Evolutionary conservation across 1,284 basidiomycete species (phyloP).

Genomic region (Ceratobasidium sp.): DNA sequence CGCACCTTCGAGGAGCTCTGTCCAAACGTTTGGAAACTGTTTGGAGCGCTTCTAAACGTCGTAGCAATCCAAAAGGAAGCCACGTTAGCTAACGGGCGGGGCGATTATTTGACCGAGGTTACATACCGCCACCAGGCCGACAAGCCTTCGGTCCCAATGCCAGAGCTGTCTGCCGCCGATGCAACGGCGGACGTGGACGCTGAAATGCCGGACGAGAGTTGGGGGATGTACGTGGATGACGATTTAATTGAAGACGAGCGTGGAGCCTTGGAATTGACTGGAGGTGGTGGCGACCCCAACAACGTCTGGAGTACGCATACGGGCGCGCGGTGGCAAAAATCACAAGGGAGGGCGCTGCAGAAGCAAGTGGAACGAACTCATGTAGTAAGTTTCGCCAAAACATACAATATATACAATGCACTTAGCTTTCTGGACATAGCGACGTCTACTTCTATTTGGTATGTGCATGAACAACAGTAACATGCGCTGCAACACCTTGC

Average conservation of each 20-base stretch:
- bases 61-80: background rate
- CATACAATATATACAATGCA: too few species aligned
- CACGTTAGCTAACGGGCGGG: background rate
- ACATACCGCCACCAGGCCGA: background rate
- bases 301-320: too few species aligned
- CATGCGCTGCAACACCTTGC: conserved; percentile 12
- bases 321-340: too few species aligned
- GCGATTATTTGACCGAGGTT: background rate
- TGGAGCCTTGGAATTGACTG: too few species aligned
- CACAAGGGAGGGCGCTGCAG: too few species aligned
- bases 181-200: too few species aligned
- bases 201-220: conserved; percentile 3
- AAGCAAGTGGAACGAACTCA: too few species aligned
- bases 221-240: background rate
- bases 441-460: background rate
- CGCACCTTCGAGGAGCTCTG: background rate
- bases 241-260: conserved; percentile 3
- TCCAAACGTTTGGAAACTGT: background rate
- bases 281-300: too few species aligned
- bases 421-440: background rate
- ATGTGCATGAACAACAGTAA: conserved; percentile 25
- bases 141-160: too few species aligned
- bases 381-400: too few species aligned
- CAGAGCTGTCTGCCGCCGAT: too few species aligned
- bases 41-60: background rate